Percentiles rank a stretch among this genome's conserved stretches.
These are phyloP conservation scores for Leptomonas seymouri DNA, from an alignment of 208 protist genomes.

Conservation along the genomic window DNA sequence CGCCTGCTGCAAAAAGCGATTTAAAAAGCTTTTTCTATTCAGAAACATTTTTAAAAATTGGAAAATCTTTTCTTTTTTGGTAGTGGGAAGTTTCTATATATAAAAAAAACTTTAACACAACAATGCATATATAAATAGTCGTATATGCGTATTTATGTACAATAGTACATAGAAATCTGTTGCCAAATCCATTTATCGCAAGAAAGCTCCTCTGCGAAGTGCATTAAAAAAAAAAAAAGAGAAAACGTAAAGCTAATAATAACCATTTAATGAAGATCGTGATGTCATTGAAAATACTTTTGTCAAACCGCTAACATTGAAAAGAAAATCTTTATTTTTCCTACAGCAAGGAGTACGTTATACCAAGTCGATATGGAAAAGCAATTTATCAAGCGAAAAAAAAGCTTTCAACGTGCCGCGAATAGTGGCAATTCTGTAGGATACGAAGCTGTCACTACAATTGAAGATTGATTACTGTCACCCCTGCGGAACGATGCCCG, in stretches of 20 bases:
- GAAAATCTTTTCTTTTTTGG: no score
- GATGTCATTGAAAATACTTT: neutral
- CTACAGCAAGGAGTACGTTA: neutral
- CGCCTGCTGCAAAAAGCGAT: no score
- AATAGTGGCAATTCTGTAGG: slow-evolving; percentile 31
- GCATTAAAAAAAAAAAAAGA: slow-evolving; percentile 7
- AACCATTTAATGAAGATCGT: neutral
- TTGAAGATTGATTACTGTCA: neutral
- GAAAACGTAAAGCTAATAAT: neutral
- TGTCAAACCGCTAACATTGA: neutral
- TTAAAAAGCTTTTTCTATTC: no score
- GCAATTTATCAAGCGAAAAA: neutral
- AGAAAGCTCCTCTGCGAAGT: slow-evolving; percentile 2
- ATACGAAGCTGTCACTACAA: slow-evolving; percentile 28
- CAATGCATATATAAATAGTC: no score
- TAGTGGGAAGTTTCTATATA: no score
- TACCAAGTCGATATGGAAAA: neutral
- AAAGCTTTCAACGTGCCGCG: slow-evolving; percentile 1
- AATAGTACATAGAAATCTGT: slow-evolving; percentile 24
- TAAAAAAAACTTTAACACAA: no score
- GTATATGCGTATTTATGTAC: neutral
- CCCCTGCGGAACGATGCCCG: slow-evolving; percentile 31
- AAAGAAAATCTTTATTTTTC: no score
- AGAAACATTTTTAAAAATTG: no score
- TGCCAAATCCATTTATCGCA: neutral